Base-by-base conservation (phyloP, 1,139 yeast genomes). In the Pichia sp. region DNA sequence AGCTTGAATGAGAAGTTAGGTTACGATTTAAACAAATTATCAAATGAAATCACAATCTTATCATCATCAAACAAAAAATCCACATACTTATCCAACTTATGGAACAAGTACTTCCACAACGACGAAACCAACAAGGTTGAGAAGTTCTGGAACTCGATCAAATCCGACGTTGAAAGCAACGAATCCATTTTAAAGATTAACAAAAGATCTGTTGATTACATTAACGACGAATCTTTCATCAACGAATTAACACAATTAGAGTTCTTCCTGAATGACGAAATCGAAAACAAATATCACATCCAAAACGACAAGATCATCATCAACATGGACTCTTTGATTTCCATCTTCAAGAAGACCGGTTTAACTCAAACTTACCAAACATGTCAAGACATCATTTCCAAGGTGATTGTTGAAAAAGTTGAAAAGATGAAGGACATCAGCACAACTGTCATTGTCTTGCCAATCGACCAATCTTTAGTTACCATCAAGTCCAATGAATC, bases 241-340 rank as follows among this genome's bases (percentile, higher is more conserved):
- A 69, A 67, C 44, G 82, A 77, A 58, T 59, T 77, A 50, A 64
- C 75, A 36, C 78, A 76, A 59, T 67, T 77, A 57, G 66, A 71
- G 34, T 75, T 70, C 55, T 53, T 63, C 39, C 52, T 62, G n/a
- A 56, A 47, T 33, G 53, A 59, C 14, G 49, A 52, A 18, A 21
- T 53, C 14, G 60, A 72, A 38, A 50, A 61, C 15, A 56, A 62
- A 17, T 50, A 55, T 22, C 55, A 57, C 17, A 50, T 56, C 21
- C 55, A 57, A 11, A 36, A 45, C 21, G 49, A 47, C 22, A 51
- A 54, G 12, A 46, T 59, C n/a, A 62, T 71, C 19, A 57, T 74
- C 39, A 67, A 71, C 46, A 63, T 73, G 45, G 66, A 73, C 54
- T 72, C 81, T 1, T 67, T 77, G 44, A 55, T 62, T 35, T 66